Evolutionary conservation across 805 yeast species (phyloP), one percentile per base, ranked within the genome.

Genomic region (Yueomyces sinensis): DNA sequence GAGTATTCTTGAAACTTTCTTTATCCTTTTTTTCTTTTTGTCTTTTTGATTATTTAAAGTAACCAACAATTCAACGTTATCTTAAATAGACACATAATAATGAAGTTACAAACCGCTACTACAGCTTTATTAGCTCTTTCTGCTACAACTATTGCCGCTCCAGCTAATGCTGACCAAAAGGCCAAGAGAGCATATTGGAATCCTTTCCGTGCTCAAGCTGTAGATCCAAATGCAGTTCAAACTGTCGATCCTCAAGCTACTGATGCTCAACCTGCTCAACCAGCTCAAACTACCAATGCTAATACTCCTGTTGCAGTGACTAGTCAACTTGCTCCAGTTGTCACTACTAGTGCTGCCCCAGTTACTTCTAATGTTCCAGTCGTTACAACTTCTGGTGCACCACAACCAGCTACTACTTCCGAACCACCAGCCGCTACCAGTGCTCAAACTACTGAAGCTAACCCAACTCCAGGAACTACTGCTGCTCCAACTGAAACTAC

Each of bases 111-210:
- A 30, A 18, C 28, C 29, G 17, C 34, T 17, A 9, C 41, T 28
- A 27, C 44, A 18, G 33, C 46, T 20, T 30, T 42, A 33, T 27
- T 41, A 29, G 42, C 44, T 16, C 27, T 33, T 18, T 30, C 44
- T 16, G 19, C 41, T 7, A 31, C 33, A 13, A 37, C 35, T 30
- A 35, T 52, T 2, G 46, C 46, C 18, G 30, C 36, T 22, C 46
- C 46, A 31, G 27, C 39, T 16, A 31, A 31, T 29, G 31, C n/a
- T 20, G 7, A 2, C 27, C n/a, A 24, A 33, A 13, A 15, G 20
- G 9, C 27, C 13, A 18, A 16, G 11, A 30, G 18, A 30, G 17
- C 23, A 22, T 13, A 17, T 18, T 13, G 15, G 5, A 17, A 13
- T 11, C 5, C 13, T 30, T 16, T 13, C 6, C 11, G n/a, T 13